Conservation (phyloP, 495 filamentous ascomycete species). For the Lindgomyces ingoldianus region DNA sequence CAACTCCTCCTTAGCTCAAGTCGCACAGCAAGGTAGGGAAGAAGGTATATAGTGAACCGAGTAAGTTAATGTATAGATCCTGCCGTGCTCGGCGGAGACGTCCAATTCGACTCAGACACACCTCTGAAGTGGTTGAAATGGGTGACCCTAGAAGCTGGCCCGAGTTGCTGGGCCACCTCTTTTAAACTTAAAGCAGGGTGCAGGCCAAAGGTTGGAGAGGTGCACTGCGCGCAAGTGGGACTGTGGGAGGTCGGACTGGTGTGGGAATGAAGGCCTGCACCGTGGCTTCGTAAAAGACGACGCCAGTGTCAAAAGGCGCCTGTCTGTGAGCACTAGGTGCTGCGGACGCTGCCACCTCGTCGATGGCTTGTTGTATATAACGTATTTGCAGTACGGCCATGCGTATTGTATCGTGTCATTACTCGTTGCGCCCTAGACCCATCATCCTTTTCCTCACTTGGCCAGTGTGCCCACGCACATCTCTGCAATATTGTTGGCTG, state of each 20-base stretch:
- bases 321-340: conserved; percentile 28
- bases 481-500: conserved; percentile 11
- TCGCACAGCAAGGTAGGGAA: conserved; percentile 18
- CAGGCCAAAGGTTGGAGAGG: neutral
- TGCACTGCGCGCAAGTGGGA: conserved; percentile 15
- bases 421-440: conserved; percentile 8
- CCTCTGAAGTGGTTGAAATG: conserved; percentile 11
- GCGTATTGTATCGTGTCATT: conserved; percentile 15
- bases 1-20: conserved; percentile 9
- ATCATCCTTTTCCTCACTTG: neutral
- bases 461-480: neutral
- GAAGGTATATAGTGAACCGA: conserved; percentile 22
- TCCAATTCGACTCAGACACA: conserved; percentile 24
- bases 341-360: conserved; percentile 17
- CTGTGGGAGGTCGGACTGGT: neutral
- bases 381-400: conserved; percentile 11
- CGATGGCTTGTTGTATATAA: conserved; percentile 25
- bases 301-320: conserved; percentile 11
- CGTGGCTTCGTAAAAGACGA: conserved; percentile 19
- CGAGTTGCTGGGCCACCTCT: conserved; percentile 11
- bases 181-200: conserved; percentile 25
- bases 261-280: conserved; percentile 7
- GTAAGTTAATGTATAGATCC: conserved; percentile 28
- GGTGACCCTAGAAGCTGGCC: conserved; percentile 25
- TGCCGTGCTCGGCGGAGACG: conserved; percentile 12